Evolutionary conservation across 2,329 filamentous ascomycete species (phyloP).

Genomic region (Diaporthe citrichinensis): DNA sequence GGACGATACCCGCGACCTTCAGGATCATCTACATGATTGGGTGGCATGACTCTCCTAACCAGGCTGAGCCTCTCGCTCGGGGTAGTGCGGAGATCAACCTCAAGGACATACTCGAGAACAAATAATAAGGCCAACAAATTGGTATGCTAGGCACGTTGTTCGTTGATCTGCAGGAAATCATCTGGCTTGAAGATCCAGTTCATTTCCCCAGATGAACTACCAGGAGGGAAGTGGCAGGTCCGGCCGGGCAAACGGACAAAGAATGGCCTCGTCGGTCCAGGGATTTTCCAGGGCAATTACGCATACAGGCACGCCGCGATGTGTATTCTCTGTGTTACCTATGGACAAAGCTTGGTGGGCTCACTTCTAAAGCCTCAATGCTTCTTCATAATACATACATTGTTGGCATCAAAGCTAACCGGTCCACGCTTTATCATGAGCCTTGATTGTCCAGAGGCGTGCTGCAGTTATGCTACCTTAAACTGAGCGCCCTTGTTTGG

Average conservation of each 20-base stretch:
- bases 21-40: conserved; percentile 99
- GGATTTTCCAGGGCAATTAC: background rate
- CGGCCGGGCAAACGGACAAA: background rate
- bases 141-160: background rate
- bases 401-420: background rate
- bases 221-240: background rate
- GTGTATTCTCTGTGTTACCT: too few relatives aligned
- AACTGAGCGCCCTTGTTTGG: background rate
- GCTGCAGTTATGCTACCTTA: background rate
- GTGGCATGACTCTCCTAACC: conserved; percentile 88
- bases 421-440: too few relatives aligned
- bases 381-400: too few relatives aligned
- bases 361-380: background rate
- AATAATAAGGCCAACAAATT: conserved; percentile 47
- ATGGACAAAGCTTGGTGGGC: background rate
- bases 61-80: conserved; percentile 83
- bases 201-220: too few relatives aligned
- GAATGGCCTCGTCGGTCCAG: background rate
- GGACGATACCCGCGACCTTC: conserved; percentile 88
- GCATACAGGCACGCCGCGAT: background rate
- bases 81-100: conserved; percentile 91
- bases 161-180: background rate
- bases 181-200: background rate
- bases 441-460: background rate
- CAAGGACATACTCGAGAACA: conserved; percentile 79